Evolutionary conservation across 1,139 yeast species (phyloP), one percentile per base, ranked within the genome.

Genomic region (Diutina scorzettiae): DNA sequence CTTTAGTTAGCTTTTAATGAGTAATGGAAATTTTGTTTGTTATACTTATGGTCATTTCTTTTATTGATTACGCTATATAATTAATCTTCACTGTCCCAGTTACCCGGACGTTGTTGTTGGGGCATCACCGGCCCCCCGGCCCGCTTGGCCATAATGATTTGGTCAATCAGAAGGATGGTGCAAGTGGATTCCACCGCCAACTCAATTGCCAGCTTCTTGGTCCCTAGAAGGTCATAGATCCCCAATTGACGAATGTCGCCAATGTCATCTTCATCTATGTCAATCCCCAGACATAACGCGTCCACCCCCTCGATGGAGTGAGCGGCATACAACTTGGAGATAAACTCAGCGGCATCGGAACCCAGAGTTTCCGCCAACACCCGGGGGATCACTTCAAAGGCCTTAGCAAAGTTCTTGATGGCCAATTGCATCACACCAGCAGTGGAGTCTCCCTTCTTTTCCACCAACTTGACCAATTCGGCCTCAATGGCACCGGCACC

Each of bases 401-500:
- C 95, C 55, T 82, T 81, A 16, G 96, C 98, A 62, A 79, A 91
- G 55, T 83, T 82, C 65, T 91, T 91, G 54, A 91, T 91, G 42
- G 97, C 96, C 49, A 91, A 75, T 62, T 89, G 98, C 53, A 86
- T 62, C 48, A 89, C 69, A 37, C 97, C 98, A 14, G 98, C 95
- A 1, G 97, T 91, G 54, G 74, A 76, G 59, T 91, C 98, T 50
- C 97, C 98, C 56, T 78, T 83, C 46, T 76, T 77, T 18, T 87
- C 83, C 46, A 89, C 71, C 55, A 80, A 72, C 50, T 82, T 76
- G 43, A 87, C 89, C 44, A 91, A 70, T 56, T 87, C 96, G 43
- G 86, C 82, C 63, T 91, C 98, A n/a, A 84, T 73, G 16, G 96
- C 91, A 53, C 98, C 98, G 0, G 98, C 98, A 48, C 98, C 98